Base-by-base conservation (phyloP, 1,284 basidiomycete genomes). In the Mycosarcoma mackinlayi region DNA sequence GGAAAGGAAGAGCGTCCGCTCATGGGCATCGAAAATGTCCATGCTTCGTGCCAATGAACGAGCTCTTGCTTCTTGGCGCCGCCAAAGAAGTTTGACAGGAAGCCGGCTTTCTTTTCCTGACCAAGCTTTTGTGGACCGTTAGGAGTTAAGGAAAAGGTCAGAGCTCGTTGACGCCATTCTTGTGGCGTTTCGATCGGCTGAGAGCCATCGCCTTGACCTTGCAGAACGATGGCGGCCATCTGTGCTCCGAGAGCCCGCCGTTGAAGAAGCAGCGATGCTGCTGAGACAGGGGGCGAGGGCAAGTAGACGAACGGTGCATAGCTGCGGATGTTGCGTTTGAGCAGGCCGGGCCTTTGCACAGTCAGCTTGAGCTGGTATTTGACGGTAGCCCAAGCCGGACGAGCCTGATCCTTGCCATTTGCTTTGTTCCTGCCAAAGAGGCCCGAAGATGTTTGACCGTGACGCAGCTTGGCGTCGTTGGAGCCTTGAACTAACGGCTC, bases 281-380 rank as follows among this genome's bases (percentile, higher is more conserved):
- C 47, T 13, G 51, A 42, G 4, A 58, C 46, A 10, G 61, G 63
- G 6, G 78, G 78, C n/a, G 78, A 58, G 1, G 78, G 77, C 11
- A 80, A 51, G 42, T 78, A 80, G 21, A 75, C 68, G 34, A 80
- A 80, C 1, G 78, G 78, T 8, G 74, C 73, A 34, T 77, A 70
- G 58, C 77, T 63, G 35, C 78, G 63, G 13, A 77, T 55, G 30
- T 77, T 80, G 25, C 65, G 58, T 28, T 66, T 67, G 35, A 80
- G 70, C 8, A 77, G 42, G 19, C 78, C 78, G 3, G 67, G 65
- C 14, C 77, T 52, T 35, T 76, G 73, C 7, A 80, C 72, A 10
- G 75, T 80, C 24, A 77, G 47, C 50, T 78, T 79, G 57, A 77
- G 49, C 51, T 79, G 75, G 61, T 78, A 80, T 37, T 77, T 79